These are phyloP conservation scores for Phoma sp. DNA, from an alignment of 2,329 filamentous ascomycete species.

Conservation along the genomic window DNA sequence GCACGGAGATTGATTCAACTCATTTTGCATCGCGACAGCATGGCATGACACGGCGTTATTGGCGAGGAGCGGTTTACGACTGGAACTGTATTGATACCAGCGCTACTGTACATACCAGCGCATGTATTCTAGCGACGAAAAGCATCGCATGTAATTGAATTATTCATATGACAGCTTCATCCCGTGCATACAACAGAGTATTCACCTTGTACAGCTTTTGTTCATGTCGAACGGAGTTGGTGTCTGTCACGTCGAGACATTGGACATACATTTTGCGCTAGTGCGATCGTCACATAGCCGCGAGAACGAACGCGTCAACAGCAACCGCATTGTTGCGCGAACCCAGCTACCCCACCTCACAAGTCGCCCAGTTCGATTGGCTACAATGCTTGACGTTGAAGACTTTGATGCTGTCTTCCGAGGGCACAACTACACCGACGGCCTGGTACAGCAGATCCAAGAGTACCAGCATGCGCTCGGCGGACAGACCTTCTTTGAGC, in stretches of 20 bases:
- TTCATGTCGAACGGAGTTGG: background rate
- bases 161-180: background rate
- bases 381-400: slow-evolving; percentile 66
- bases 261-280: slow-evolving; percentile 7
- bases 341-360: slow-evolving; percentile 2
- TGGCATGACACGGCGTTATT: slow-evolving; percentile 16
- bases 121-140: slow-evolving; percentile 18
- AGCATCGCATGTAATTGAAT: slow-evolving; percentile 6
- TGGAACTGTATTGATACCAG: slow-evolving; percentile 19
- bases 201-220: background rate
- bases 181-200: background rate
- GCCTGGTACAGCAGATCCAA: slow-evolving; percentile 64
- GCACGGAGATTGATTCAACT: slow-evolving; percentile 18
- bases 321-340: slow-evolving; percentile 1
- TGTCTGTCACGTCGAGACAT: background rate
- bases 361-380: background rate
- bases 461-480: slow-evolving; percentile 70
- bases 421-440: slow-evolving; percentile 33
- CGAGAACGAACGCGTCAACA: slow-evolving; percentile 15
- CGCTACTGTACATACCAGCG: slow-evolving; percentile 11
- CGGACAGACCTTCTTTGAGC: slow-evolving; percentile 79
- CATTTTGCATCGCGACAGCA: slow-evolving; percentile 19
- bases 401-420: slow-evolving; percentile 73
- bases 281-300: slow-evolving; percentile 5
- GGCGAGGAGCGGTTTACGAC: slow-evolving; percentile 17